Base-by-base conservation (phyloP, 768 basidiomycete genomes). In the Calocybe gangraenosa region DNA sequence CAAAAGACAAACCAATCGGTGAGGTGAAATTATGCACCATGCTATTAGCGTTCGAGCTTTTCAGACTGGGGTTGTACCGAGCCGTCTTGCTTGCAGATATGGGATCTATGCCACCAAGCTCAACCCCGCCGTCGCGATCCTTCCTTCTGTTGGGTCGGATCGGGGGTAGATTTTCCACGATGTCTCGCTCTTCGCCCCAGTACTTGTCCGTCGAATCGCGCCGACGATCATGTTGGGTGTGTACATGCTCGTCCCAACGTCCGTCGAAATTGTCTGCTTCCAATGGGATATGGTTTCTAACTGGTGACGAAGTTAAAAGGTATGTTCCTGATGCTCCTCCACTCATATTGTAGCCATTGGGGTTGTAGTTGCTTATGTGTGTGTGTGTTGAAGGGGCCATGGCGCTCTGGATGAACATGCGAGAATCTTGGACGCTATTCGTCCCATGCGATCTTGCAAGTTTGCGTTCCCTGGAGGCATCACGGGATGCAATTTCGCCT, bases 1-100 rank as follows among this genome's bases (percentile, higher is more conserved):
- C n/a, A 35, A 35, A 35, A 35, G 17, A 18, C 34, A 15, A 49
- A 87, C 84, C 79, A 42, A 87, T 81, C 1, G 85, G 85, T 18
- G 82, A 85, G 35, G 74, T 82, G 65, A 79, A 87, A 51, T 78
- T 76, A 50, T 79, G 69, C 39, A 86, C 71, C 63, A 83, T 62
- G 33, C 72, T 75, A 50, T 81, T 74, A 43, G 73, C 47, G 44
- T 62, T 68, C 20, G 62, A 20, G 51, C 42, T 20, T 61, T 55
- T n/a, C n/a, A n/a, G n/a, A n/a, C n/a, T n/a, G n/a, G n/a, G n/a
- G n/a, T n/a, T n/a, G n/a, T n/a, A n/a, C n/a, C n/a, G n/a, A n/a
- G n/a, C n/a, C n/a, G n/a, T n/a, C n/a, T n/a, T n/a, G n/a, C n/a
- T n/a, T n/a, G n/a, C n/a, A n/a, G n/a, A n/a, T n/a, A n/a, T n/a